Evolutionary conservation across 2,329 filamentous ascomycete genomes (phyloP).

Genomic region (Sporothrix curviconia): DNA sequence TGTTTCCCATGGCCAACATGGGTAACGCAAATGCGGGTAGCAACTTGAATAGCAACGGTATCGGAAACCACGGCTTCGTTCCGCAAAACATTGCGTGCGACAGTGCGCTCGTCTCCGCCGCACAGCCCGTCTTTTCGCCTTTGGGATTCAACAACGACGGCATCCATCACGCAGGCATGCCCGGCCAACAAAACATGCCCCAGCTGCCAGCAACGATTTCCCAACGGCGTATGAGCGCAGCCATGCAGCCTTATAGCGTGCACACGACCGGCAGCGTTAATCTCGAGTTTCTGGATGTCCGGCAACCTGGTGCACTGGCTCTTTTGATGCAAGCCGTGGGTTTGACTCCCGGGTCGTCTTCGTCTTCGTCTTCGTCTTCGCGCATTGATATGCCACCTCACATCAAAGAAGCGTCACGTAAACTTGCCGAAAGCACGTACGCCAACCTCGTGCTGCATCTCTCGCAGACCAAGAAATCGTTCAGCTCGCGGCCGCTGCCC

Average conservation of each 20-base stretch:
- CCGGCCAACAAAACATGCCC: slow-evolving; percentile 5
- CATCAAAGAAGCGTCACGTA: slow-evolving; percentile 63
- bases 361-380: too few species aligned
- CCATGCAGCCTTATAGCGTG: not conserved
- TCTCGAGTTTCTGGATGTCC: not conserved
- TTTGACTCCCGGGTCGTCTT: not conserved
- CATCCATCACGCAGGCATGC: not conserved
- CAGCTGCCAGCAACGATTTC: not conserved
- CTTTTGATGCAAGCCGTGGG: not conserved
- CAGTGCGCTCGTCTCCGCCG: slow-evolving; percentile 26
- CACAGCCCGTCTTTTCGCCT: slow-evolving; percentile 22
- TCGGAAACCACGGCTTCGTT: slow-evolving; percentile 26
- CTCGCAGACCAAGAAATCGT: slow-evolving; percentile 50
- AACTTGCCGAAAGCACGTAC: slow-evolving; percentile 67
- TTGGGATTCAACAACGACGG: slow-evolving; percentile 13
- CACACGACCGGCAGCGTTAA: too few species aligned
- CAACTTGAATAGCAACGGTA: not conserved
- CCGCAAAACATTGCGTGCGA: slow-evolving; percentile 29
- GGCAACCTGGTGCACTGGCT: not conserved
- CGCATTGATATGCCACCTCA: slow-evolving; percentile 27
- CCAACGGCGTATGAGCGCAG: not conserved
- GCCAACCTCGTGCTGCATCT: slow-evolving; percentile 61
- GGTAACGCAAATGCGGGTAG: not conserved
- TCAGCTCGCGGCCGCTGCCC: slow-evolving; percentile 32
- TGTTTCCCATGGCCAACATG: slow-evolving; percentile 24